Evolutionary conservation across 148 eudicot species (phyloP), one percentile per base, ranked within the genome.

Genomic region (Nepenthes mirabilis): DNA sequence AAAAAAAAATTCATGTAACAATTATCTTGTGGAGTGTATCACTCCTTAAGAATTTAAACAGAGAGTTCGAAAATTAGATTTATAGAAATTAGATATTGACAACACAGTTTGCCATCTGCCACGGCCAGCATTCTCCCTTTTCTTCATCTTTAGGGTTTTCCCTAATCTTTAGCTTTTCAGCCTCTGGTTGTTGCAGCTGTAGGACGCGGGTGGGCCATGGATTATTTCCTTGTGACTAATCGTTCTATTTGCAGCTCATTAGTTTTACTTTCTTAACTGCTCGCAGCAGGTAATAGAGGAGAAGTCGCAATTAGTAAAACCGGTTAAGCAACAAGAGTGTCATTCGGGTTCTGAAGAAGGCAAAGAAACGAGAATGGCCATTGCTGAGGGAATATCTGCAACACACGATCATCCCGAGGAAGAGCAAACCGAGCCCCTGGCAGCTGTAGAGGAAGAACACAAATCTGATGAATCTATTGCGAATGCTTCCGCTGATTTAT

Each of bases 231-330:
- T 40, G 6, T 40, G 45, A 3, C 8, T 8, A 4, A 13, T 4
- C 52, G 8, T 40, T 10, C 9, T 47, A 9, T 6, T 53, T 40
- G 1, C 32, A 56, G 60, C 36, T 57, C 45, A 40, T 14, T 3
- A 52, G 55, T 52, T 11, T 23, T 14, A 52, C 45, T 9, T 34
- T 54, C 51, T 60, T 9, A 2, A 34, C 11, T 49, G 1, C 14
- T 49, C 65, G 43, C 48, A 34, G 73, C 79, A 79, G 83, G 60
- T 68, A 69, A 77, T 61, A 36, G 79, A 78, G 54, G 68, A 75
- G 56, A 72, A 77, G 67, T 33, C 64, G 52, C 68, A 77, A 62
- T 76, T 75, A 70, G 69, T 72, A 64, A 68, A 78, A 65, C 65
- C 53, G 36, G 58, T 65, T 32, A 68, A 62, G 69, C 57, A 33